A percentile compares a stretch with the other conserved stretches of the same genome.
These are phyloP conservation scores for Wickerhamomyces silvicola DNA, from an alignment of 805 yeast genomes.

Conservation along the genomic window DNA sequence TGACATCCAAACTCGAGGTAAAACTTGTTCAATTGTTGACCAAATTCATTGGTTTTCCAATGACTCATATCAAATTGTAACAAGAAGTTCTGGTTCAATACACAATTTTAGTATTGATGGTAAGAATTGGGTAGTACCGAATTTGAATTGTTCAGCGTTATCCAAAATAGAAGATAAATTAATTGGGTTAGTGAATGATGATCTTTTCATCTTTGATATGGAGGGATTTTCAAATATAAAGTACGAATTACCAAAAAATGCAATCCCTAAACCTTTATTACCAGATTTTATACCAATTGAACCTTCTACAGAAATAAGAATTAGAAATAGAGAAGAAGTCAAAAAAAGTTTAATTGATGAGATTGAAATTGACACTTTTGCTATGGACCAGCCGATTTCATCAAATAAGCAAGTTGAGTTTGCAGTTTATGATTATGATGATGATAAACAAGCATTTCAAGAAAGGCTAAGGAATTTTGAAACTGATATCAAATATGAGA, in stretches of 20 bases:
- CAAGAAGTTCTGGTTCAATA: conserved; percentile 48
- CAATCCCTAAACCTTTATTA: conserved; percentile 21
- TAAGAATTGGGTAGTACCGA: conserved; percentile 20
- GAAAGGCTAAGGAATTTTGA: no score
- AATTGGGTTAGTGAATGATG: not conserved
- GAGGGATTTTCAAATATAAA: conserved; percentile 23
- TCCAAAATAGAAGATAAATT: conserved; percentile 3
- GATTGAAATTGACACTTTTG: conserved; percentile 51
- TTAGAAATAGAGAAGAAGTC: conserved; percentile 14
- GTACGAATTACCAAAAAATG: conserved; percentile 33
- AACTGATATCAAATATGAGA: conserved; percentile 1
- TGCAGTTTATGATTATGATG: conserved; percentile 6
- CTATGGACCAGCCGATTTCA: conserved; percentile 13
- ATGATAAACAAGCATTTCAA: no score
- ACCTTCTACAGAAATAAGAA: conserved; percentile 14
- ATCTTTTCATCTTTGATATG: conserved; percentile 18
- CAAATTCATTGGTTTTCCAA: conserved; percentile 48
- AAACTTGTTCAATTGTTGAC: conserved; percentile 48
- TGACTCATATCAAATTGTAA: conserved; percentile 41
- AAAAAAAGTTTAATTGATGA: conserved; percentile 31
- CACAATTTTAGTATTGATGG: conserved; percentile 32
- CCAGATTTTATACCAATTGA: conserved; percentile 19
- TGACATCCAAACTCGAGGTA: conserved; percentile 58
- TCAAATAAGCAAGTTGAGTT: conserved; percentile 11
- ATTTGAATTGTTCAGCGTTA: conserved; percentile 11